These are phyloP conservation scores for Rhodotorula sp. DNA, from an alignment of 1,284 basidiomycete species.

Conservation along the genomic window DNA sequence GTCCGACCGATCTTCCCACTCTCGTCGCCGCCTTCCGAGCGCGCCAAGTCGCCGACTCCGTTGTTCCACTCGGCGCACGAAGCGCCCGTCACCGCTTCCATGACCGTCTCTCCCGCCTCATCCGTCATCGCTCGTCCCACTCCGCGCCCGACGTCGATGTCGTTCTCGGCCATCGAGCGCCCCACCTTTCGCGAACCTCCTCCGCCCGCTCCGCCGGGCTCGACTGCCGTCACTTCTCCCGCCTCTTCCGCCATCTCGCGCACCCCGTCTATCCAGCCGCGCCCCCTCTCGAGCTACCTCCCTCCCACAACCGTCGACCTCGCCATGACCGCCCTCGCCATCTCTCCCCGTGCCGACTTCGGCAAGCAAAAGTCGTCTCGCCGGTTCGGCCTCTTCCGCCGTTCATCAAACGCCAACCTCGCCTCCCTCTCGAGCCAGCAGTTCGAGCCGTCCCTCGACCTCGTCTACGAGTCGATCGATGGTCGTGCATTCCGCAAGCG, in stretches of 20 bases:
- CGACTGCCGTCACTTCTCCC: neutral
- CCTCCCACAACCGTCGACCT: neutral
- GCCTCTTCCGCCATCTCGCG: neutral
- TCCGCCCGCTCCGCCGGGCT: neutral
- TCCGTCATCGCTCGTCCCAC: neutral
- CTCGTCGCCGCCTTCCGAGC: neutral
- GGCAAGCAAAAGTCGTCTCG: constrained; percentile 23
- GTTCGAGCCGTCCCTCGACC: constrained; percentile 26
- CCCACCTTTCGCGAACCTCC: constrained; percentile 7
- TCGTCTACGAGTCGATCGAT: constrained; percentile 28
- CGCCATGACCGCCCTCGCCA: constrained; percentile 15
- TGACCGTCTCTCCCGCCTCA: neutral
- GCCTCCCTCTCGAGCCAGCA: constrained; percentile 5
- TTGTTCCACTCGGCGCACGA: neutral
- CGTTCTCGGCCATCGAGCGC: constrained; percentile 5
- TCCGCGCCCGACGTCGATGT: constrained; percentile 1
- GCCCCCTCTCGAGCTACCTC: constrained; percentile 15
- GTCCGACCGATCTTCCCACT: neutral
- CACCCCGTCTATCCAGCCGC: constrained; percentile 10
- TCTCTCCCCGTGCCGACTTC: constrained; percentile 21
- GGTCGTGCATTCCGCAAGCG: constrained; percentile 43
- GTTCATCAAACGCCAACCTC: neutral
- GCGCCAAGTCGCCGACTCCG: neutral
- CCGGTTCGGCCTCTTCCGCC: constrained; percentile 27
- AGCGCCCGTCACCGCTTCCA: neutral